Evolutionary conservation across 2,329 filamentous ascomycete species (phyloP).

Genomic region (Aspergillus tubingensis): DNA sequence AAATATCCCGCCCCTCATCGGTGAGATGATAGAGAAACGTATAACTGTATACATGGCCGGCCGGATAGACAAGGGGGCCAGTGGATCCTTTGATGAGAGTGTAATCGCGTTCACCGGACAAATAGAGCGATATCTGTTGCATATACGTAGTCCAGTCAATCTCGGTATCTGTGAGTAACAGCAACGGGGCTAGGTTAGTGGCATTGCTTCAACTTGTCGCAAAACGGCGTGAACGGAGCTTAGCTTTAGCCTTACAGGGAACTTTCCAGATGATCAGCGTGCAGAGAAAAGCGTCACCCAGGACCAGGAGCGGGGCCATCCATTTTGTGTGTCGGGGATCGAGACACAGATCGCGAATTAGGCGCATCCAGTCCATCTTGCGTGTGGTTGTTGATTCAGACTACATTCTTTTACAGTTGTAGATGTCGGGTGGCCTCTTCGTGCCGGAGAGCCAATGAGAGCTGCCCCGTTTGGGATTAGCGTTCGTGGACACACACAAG

Average conservation of each 20-base stretch:
- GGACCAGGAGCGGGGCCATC: conserved; percentile 67
- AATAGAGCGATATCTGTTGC: conserved; percentile 80
- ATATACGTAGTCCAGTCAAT: conserved; percentile 98
- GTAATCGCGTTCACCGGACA: conserved; percentile 87
- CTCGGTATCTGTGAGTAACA: conserved; percentile 72
- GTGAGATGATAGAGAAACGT: conserved; percentile 76
- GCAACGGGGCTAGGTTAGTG: conserved; percentile 20
- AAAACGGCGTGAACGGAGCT: conserved; percentile 7
- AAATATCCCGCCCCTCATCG: conserved; percentile 71
- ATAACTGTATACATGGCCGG: conserved; percentile 91
- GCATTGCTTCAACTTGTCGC: not conserved
- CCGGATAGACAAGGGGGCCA: conserved; percentile 92
- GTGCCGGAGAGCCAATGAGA: conserved; percentile 17
- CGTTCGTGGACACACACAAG: conserved; percentile 6
- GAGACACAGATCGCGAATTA: conserved; percentile 47
- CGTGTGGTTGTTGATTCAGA: conserved; percentile 4
- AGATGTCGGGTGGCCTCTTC: conserved; percentile 17
- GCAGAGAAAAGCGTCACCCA: conserved; percentile 72
- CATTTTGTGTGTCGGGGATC: conserved; percentile 61
- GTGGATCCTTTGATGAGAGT: conserved; percentile 81
- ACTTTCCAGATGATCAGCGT: conserved; percentile 75
- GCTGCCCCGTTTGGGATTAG: conserved; percentile 25
- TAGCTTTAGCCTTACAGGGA: conserved; percentile 65
- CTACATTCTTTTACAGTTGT: not conserved
- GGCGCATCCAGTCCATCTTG: conserved; percentile 37